Conservation (phyloP, 257 asterid species). For the Rhazya stricta region DNA sequence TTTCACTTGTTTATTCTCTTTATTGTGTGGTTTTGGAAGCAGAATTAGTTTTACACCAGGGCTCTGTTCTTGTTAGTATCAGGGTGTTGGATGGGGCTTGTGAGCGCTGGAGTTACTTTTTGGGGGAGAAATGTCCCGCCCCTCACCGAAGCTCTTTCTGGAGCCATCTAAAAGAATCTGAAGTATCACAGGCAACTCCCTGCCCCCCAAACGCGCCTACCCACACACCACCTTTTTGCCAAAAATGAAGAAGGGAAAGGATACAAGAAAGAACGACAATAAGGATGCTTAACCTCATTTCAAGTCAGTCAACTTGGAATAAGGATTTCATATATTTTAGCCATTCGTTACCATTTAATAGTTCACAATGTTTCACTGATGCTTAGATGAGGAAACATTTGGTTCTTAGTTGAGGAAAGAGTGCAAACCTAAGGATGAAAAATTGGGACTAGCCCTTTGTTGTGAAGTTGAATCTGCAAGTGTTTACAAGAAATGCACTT, state of each 20-base stretch:
- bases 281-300: background rate
- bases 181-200: background rate
- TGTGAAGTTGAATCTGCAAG: background rate
- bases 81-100: background rate
- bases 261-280: background rate
- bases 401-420: background rate
- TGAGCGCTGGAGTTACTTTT: background rate
- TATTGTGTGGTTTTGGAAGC: background rate
- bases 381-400: background rate
- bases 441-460: background rate
- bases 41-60: background rate
- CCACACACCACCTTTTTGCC: background rate
- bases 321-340: background rate
- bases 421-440: background rate
- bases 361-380: background rate
- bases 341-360: background rate
- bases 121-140: background rate
- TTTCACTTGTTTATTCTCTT: background rate
- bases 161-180: background rate
- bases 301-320: conserved; percentile 2
- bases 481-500: background rate
- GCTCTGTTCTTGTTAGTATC: background rate
- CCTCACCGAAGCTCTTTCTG: background rate
- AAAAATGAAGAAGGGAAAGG: background rate
- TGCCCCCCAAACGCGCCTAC: background rate